phyloP scores from a whole-genome alignment of 352 stramenopile genomes.

The Paralagenidium karlingii region DNA sequence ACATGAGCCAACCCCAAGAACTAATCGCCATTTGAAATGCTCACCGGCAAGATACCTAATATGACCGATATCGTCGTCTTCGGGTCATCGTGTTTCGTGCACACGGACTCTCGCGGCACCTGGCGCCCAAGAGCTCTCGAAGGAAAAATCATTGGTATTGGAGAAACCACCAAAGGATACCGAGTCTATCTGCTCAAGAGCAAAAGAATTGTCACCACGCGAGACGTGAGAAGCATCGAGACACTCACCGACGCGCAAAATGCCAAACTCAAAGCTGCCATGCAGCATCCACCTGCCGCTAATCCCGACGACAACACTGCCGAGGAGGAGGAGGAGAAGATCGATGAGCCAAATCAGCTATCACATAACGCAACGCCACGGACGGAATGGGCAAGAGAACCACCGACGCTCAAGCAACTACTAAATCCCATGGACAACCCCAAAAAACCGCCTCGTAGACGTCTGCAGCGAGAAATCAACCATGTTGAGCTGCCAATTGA shows the following conservation, averaged over 20 bases:
- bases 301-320: not conserved
- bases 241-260: not conserved
- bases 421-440: not conserved
- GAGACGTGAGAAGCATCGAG: not conserved
- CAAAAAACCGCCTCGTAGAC: not conserved
- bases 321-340: not conserved
- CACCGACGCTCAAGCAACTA: not conserved
- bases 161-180: slow-evolving; percentile 1
- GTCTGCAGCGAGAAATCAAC: too few relatives aligned
- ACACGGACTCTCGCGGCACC: not conserved
- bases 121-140: too few relatives aligned
- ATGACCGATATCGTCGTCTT: not conserved
- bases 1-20: not conserved
- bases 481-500: not conserved
- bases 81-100: not conserved
- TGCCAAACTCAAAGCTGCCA: not conserved
- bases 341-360: not conserved
- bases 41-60: not conserved
- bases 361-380: not conserved
- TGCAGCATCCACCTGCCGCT: not conserved
- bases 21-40: not conserved
- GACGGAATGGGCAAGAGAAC: not conserved
- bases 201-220: not conserved
- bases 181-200: not conserved
- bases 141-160: not conserved